Base-by-base conservation (phyloP, 345 rosid genomes). In the Syzygium grande region DNA sequence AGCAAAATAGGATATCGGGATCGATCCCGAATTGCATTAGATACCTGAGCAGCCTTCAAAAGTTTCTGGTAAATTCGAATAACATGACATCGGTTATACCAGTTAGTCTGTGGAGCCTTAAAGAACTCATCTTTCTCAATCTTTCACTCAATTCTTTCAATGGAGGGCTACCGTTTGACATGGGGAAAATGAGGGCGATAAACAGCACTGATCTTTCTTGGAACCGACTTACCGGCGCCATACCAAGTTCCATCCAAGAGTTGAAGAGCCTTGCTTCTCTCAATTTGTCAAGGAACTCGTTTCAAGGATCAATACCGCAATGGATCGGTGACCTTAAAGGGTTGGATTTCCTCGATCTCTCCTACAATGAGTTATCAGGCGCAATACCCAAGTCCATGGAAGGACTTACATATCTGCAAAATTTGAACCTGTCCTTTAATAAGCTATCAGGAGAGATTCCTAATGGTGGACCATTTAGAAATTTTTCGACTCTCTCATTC, bases 241-340 rank as follows among this genome's bases (percentile, higher is more conserved):
- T 79, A 16, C n/a, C 84, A 6, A 79, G 84, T 49, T 34, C 84
- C 27, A 79, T 41, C 41, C 51, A 49, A 5, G n/a, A n/a, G 12
- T 34, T 79, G 84, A 17, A 29, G n/a, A 56, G 77, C 23, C 54
- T 90, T 23, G 5, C 34, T 5, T 5, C 23, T 30, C 90, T 90
- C 10, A 55, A 86, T 59, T 68, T 90, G 13, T 46, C 49, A 21
- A n/a, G 34, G 30, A 90, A 90, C 43, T 25, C 8, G 9, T 85
- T 90, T 6, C 46, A 84, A n/a, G 89, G 90, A 13, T 27, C 53
- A 1, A 87, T 90, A 59, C 90, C 90, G 4, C 22, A 59, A 10
- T 86, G 84, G 21, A 25, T 87, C 49, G 84, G 89, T 21, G 3
- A 52, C 21, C 21, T 87, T 43, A 87, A 19, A 46, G 56, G 89